Conservation (phyloP, 2,329 filamentous ascomycete genomes). For the Fusarium sp. region DNA sequence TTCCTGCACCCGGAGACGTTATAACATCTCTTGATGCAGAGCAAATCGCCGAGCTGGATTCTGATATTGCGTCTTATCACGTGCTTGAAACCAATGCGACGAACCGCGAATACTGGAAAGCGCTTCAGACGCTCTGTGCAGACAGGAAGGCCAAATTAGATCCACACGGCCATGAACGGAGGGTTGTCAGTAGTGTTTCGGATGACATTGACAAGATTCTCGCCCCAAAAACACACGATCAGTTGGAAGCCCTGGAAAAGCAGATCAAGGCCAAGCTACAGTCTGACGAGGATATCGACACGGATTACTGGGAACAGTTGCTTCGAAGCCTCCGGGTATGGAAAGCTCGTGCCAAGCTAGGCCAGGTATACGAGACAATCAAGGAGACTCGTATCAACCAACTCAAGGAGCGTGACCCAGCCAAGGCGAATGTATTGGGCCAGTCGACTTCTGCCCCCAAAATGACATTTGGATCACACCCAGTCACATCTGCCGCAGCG, state of each 20-base stretch:
- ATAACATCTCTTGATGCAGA: constrained; percentile 76
- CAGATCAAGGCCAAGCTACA: constrained; percentile 88
- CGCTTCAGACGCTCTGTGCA: constrained; percentile 84
- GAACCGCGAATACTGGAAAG: constrained; percentile 93
- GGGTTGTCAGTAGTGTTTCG: constrained; percentile 83
- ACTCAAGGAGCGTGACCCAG: constrained; percentile 73
- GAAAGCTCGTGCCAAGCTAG: constrained; percentile 90
- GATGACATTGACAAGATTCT: constrained; percentile 90
- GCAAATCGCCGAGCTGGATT: constrained; percentile 79
- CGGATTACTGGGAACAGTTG: constrained; percentile 97
- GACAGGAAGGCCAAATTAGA: constrained; percentile 76
- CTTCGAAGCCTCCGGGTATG: constrained; percentile 85
- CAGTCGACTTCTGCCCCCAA: constrained; percentile 19
- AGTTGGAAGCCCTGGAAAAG: constrained; percentile 85
- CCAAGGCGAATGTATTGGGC: constrained; percentile 63
- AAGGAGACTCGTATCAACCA: constrained; percentile 74
- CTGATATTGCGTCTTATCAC: constrained; percentile 83
- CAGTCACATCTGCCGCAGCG: constrained; percentile 8
- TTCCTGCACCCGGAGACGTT: constrained; percentile 83
- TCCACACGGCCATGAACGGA: constrained; percentile 70
- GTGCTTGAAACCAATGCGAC: constrained; percentile 80
- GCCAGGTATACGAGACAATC: constrained; percentile 80
- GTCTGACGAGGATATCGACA: constrained; percentile 92
- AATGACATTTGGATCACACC: constrained; percentile 8
- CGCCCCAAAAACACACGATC: constrained; percentile 83